phyloP scores from a whole-genome alignment of 148 eudicot genomes.

The Camellia granthamiana region DNA sequence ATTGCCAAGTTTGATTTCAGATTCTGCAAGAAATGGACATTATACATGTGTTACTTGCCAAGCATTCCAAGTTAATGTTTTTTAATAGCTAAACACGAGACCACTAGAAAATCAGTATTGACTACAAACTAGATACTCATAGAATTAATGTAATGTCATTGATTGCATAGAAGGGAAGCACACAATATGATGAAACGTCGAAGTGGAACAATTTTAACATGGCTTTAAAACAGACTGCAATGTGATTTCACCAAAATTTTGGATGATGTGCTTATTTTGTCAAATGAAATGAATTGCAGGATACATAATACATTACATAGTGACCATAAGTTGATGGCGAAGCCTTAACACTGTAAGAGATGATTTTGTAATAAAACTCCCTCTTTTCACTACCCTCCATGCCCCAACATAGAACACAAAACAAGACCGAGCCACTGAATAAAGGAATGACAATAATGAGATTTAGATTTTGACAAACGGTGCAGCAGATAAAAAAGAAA shows the following conservation, averaged over 20 bases:
- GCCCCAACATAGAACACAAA: background rate
- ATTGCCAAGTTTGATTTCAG: constrained; percentile 88
- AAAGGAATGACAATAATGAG: background rate
- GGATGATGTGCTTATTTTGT: background rate
- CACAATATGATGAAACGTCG: background rate
- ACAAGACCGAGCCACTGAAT: background rate
- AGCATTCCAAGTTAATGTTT: background rate
- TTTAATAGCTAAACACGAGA: background rate
- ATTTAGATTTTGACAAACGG: background rate
- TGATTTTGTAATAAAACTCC: background rate
- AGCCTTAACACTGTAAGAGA: background rate
- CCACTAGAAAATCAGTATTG: background rate
- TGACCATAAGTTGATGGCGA: background rate
- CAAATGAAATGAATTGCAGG: background rate
- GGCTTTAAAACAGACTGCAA: background rate
- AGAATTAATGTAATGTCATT: background rate
- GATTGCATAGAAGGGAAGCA: background rate
- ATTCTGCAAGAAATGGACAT: constrained; percentile 52
- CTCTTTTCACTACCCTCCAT: background rate
- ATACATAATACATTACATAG: background rate
- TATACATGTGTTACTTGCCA: background rate
- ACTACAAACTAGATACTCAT: background rate
- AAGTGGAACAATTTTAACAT: background rate
- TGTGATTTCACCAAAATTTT: background rate
- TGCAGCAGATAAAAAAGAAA: background rate